Conservation (phyloP, 768 basidiomycete genomes). For the Sistotremastrum suecicum region DNA sequence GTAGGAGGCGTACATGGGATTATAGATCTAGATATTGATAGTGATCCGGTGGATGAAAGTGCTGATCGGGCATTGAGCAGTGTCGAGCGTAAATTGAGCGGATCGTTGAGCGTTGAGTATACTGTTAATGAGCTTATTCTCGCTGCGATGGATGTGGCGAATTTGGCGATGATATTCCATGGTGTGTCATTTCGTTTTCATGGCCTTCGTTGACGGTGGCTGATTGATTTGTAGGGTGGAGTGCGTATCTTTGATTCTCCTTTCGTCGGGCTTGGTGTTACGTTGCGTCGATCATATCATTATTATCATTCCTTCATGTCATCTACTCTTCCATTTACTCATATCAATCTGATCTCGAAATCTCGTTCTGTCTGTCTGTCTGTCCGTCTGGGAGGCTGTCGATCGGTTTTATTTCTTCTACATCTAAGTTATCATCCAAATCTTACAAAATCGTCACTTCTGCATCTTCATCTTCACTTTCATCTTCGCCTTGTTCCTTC, state of each 20-base stretch:
- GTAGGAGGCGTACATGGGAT: slow-evolving; percentile 20
- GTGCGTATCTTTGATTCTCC: slow-evolving; percentile 20
- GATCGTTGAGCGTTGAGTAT: slow-evolving; percentile 78
- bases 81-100: slow-evolving; percentile 73
- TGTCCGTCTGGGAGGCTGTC: too few species aligned
- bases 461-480: too few species aligned
- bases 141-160: slow-evolving; percentile 65
- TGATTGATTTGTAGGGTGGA: slow-evolving; percentile 24
- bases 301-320: neutral
- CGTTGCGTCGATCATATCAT: neutral
- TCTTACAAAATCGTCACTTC: too few species aligned
- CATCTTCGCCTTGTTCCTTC: too few species aligned
- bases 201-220: neutral
- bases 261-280: neutral
- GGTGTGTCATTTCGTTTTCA: slow-evolving; percentile 30
- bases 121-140: slow-evolving; percentile 88
- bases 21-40: slow-evolving; percentile 47
- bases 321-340: neutral
- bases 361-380: too few species aligned
- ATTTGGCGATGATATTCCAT: slow-evolving; percentile 63
- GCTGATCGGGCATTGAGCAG: slow-evolving; percentile 79
- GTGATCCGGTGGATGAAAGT: slow-evolving; percentile 63
- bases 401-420: too few species aligned
- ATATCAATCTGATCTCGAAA: too few species aligned
- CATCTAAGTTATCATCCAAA: too few species aligned